Base-by-base conservation (phyloP, 2,329 filamentous ascomycete species). In the Aspergillus flavus region DNA sequence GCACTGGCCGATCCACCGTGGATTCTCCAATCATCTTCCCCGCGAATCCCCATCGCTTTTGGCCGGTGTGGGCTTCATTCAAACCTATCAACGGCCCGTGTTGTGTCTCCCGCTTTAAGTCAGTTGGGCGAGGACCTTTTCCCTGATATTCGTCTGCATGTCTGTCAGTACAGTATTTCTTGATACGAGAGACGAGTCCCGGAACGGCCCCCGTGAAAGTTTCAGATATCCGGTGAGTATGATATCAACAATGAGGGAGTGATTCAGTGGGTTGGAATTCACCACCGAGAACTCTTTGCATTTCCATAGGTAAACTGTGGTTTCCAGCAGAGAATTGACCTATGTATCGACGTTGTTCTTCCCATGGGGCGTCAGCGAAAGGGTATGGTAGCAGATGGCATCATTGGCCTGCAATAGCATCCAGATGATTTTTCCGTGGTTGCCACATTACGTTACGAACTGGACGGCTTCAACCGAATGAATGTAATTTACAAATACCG, bases 401-500 rank as follows among this genome's bases (percentile, higher is more conserved):
- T 34, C 50, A 53, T 53, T 32, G 50, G 50, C 30, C 14, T 30
- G 48, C 23, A 52, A 26, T 21, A 30, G 10, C 26, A 26, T 30
- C 28, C 46, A 50, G 46, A 9, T 50, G 46, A 32, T 52, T 30
- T n/a, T 54, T 36, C 46, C 16, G 23, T 54, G 30, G 30, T 54
- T n/a, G 50, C 50, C 50, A 54, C 50, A 41, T 23, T n/a, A 54
- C 50, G 19, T 23, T n/a, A 54, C 50, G 30, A 36, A 12, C 7
- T n/a, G 11, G 16, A 21, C 21, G 19, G 14, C 50, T 39, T 39
- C 12, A 26, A 14, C 2, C 19, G 34, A 39, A 23, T 55, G 30
- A 55, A 39, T 21, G 30, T 23, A 23, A 39, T 36, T 55, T 55
- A 55, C 52, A n/a, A 21, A 55, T 55, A 55, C 52, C 52, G 32